A percentile compares a stretch with the other conserved stretches of the same genome.
Conservation (phyloP, 805 yeast genomes). For the Ogataea philodendri region DNA sequence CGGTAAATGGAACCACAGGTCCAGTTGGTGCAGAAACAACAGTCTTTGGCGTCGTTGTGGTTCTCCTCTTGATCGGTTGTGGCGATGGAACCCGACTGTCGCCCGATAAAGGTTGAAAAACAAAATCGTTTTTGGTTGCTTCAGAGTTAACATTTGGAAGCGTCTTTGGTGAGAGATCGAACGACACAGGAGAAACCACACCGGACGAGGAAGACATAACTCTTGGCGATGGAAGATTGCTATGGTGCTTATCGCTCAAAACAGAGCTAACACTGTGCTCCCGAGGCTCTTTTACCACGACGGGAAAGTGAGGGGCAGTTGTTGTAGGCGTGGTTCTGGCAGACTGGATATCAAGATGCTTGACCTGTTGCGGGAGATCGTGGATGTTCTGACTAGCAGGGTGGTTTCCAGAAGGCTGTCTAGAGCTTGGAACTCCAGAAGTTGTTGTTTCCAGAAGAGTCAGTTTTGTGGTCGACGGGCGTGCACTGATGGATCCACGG, state of each 20-base stretch:
- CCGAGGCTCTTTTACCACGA: slow-evolving; percentile 2
- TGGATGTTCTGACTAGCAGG: slow-evolving; percentile 8
- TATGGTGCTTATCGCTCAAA: slow-evolving; percentile 4
- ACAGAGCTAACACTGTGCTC: slow-evolving; percentile 1
- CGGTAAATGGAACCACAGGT: slow-evolving; percentile 72
- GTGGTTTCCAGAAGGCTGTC: slow-evolving; percentile 27
- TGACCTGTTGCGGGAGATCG: slow-evolving; percentile 1
- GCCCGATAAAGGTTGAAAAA: not conserved
- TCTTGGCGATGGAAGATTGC: slow-evolving; percentile 6
- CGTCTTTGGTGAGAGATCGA: slow-evolving; percentile 19
- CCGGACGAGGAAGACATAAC: slow-evolving; percentile 10
- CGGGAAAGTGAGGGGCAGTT: slow-evolving; percentile 1
- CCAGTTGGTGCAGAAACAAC: slow-evolving; percentile 56
- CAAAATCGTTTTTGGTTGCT: slow-evolving; percentile 1
- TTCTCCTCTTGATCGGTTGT: slow-evolving; percentile 25
- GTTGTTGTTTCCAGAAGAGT: slow-evolving; percentile 25
- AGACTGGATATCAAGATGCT: slow-evolving; percentile 1
- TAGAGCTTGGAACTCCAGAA: slow-evolving; percentile 29
- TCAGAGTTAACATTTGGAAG: slow-evolving; percentile 1
- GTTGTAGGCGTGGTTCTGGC: slow-evolving; percentile 1
- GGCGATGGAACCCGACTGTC: slow-evolving; percentile 4
- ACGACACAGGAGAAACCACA: slow-evolving; percentile 20
- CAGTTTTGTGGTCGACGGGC: slow-evolving; percentile 43
- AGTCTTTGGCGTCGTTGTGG: slow-evolving; percentile 43
- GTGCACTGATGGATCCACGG: slow-evolving; percentile 56